These are phyloP conservation scores for Fusarium secorum DNA, from an alignment of 2,329 filamentous ascomycete genomes.

Conservation along the genomic window DNA sequence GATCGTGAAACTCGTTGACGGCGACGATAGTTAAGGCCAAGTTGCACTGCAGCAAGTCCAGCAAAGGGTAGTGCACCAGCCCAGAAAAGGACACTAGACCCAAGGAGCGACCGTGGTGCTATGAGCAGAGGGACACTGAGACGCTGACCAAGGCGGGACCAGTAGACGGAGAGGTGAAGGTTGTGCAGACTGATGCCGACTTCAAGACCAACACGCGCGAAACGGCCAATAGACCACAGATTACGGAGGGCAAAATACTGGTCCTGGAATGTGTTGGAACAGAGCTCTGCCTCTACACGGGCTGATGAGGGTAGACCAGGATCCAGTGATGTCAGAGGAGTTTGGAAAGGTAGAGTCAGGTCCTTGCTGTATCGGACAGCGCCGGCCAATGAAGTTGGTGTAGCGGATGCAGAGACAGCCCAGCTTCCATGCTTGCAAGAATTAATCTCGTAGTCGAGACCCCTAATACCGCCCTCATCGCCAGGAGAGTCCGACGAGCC, in stretches of 20 bases:
- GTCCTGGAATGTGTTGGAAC: slow-evolving; percentile 47
- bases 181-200: slow-evolving; percentile 52
- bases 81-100: slow-evolving; percentile 49
- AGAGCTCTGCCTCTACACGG: slow-evolving; percentile 55
- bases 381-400: slow-evolving; percentile 42
- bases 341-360: slow-evolving; percentile 42
- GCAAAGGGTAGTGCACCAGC: slow-evolving; percentile 51
- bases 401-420: slow-evolving; percentile 50
- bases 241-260: slow-evolving; percentile 55
- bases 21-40: slow-evolving; percentile 37
- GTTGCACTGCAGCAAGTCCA: slow-evolving; percentile 50
- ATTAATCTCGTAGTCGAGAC: slow-evolving; percentile 45
- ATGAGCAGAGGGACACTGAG: slow-evolving; percentile 55
- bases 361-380: slow-evolving; percentile 48
- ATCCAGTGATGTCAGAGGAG: slow-evolving; percentile 17
- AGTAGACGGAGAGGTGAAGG: slow-evolving; percentile 57
- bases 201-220: slow-evolving; percentile 55
- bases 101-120: slow-evolving; percentile 42
- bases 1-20: slow-evolving; percentile 5
- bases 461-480: slow-evolving; percentile 48
- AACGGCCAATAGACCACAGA: slow-evolving; percentile 52
- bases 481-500: slow-evolving; percentile 24
- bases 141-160: slow-evolving; percentile 56
- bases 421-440: slow-evolving; percentile 48
- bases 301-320: slow-evolving; percentile 34